Evolutionary conservation across 2,329 filamentous ascomycete genomes (phyloP), one percentile per base, ranked within the genome.

Genomic region (Venturiaceae sp.): DNA sequence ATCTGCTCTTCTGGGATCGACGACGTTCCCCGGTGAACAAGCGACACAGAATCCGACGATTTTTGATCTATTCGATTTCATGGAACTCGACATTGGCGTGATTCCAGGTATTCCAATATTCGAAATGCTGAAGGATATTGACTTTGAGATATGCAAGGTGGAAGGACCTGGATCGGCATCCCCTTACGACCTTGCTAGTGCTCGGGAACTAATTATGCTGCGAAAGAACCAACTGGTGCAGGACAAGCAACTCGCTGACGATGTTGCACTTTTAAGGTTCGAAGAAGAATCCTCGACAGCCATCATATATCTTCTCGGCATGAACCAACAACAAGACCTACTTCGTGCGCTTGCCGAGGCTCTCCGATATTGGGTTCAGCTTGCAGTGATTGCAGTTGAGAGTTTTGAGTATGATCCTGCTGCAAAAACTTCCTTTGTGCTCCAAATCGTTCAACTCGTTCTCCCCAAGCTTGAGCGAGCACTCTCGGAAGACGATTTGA

Each of bases 61-160:
- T 6, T 96, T 97, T 66, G 91, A 96, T 63, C 80, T 97, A 23
- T 94, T 95, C 66, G 94, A 99, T 72, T 97, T 97, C 66, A 81
- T 94, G 69, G 85, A 88, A 61, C 71, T 87, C 11, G 78, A 82
- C 53, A 76, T 85, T 39, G 71, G 74, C 0, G 70, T 71, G 59
- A 67, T 71, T 13, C 66, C 74, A 46, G 67, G 79, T 2, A 71
- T 80, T 2, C 83, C 84, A 69, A 77, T 5, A 74, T 88, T 21
- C 73, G 77, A 41, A 82, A 82, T 61, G 16, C 86, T 92, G 61
- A 74, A 75, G 19, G 84, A 85, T 44, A 70, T 95, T 26, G 84
- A 92, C 63, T 73, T 95, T 53, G 78, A 80, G 3, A 75, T 82
- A 1, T 92, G 87, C 63, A 68, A 82, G 11, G 82, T 83, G 59